These are phyloP conservation scores for Suhomyces sp. DNA, from an alignment of 805 yeast genomes.

Conservation along the genomic window DNA sequence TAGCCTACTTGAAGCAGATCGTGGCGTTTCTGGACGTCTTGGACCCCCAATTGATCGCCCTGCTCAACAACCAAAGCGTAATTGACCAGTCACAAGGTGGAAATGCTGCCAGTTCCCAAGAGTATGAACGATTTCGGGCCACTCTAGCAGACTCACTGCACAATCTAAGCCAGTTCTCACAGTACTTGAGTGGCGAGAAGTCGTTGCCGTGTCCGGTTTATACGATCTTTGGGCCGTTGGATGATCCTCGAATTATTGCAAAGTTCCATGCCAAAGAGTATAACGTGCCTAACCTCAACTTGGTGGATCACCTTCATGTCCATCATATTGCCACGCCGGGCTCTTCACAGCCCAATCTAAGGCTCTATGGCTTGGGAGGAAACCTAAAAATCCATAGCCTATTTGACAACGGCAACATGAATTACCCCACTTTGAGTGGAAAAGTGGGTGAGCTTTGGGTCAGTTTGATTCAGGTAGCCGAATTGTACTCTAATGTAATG, in stretches of 20 bases:
- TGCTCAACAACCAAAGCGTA: conserved; percentile 44
- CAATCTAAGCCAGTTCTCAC: conserved; percentile 17
- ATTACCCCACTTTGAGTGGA: conserved; percentile 18
- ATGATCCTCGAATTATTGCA: conserved; percentile 66
- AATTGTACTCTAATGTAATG: conserved; percentile 34
- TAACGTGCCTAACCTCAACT: conserved; percentile 51
- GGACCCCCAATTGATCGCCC: conserved; percentile 45
- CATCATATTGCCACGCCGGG: conserved; percentile 40
- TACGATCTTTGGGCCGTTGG: conserved; percentile 74
- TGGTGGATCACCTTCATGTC: conserved; percentile 58
- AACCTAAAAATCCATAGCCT: conserved; percentile 61
- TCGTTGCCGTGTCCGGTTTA: conserved; percentile 61
- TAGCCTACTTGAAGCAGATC: conserved; percentile 56
- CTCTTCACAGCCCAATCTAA: conserved; percentile 43
- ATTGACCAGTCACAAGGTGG: conserved; percentile 1
- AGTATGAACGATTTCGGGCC: conserved; percentile 4
- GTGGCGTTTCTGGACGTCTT: conserved; percentile 65
- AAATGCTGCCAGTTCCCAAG: not conserved
- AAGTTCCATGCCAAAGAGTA: conserved; percentile 56
- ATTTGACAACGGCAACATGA: conserved; percentile 46
- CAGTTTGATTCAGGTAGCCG: conserved; percentile 68
- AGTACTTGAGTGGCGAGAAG: conserved; percentile 34
- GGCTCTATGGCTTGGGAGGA: conserved; percentile 73
- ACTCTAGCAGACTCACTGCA: conserved; percentile 7
- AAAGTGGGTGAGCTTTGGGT: conserved; percentile 67